Base-by-base conservation (phyloP, 306 rosid genomes). In the Amphicarpaea edgeworthii region DNA sequence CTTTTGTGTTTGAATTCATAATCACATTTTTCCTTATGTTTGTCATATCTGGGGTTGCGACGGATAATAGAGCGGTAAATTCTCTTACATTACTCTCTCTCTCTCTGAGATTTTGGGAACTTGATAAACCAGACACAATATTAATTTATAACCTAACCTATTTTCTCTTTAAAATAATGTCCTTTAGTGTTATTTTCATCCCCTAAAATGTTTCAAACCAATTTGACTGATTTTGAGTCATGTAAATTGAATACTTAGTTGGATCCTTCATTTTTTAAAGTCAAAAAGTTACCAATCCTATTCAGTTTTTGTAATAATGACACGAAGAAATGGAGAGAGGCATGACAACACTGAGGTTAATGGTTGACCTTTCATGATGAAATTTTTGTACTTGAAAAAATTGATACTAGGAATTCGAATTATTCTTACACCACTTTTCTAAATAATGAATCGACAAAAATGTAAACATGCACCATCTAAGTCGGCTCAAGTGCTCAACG, bases 1-100 rank as follows among this genome's bases (percentile, higher is more conserved):
- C 97, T 51, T 89, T 95, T 79, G 91, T 74, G n/a, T 2, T 90
- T 58, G 99, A 95, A 69, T 95, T 89, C 82, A 84, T 95, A 23
- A 87, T 88, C 88, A 95, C 99, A 0, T 90, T 92, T 79, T 81
- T 70, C 81, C 96, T 95, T 77, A 90, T 89, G 97, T 88, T 92
- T 37, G 87, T 86, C 23, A 83, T 95, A 3, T 92, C 96, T 4
- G 97, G 92, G 0, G 92, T 95, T 15, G 86, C 97, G 32, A 89
- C 97, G 0, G 99, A 95, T 77, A 90, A 79, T 78, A 86, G 96
- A 82, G 97, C 93, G 77, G 99, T 95, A 75, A 73, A 3, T 0
- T 47, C 51, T 30, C 61, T 57, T 47, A 15, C 41, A 24, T 17
- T 3, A 7, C 20, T 60, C 12, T 8, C 11, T 43, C 7, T 57